Evolutionary conservation across 2,329 filamentous ascomycete genomes (phyloP).

Genomic region (Fusarium sp.): DNA sequence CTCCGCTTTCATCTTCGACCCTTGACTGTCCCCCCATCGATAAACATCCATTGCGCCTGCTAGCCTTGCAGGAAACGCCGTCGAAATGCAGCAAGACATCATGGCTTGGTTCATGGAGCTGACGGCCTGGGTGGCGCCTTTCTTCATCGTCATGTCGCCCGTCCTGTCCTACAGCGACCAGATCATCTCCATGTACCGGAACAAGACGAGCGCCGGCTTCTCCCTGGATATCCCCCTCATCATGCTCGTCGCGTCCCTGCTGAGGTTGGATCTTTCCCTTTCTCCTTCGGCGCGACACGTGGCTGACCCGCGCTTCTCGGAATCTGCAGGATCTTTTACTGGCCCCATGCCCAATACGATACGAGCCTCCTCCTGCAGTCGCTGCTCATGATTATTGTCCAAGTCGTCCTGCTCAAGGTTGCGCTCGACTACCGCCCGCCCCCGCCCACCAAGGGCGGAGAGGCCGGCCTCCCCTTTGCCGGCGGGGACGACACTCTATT

Average conservation of each 20-base stretch:
- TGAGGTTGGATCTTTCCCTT: constrained; percentile 61
- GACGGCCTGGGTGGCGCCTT: constrained; percentile 69
- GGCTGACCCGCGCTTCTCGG: constrained; percentile 36
- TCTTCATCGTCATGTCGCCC: constrained; percentile 73
- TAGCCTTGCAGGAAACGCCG: constrained; percentile 1
- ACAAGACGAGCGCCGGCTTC: constrained; percentile 74
- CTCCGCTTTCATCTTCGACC: constrained; percentile 4
- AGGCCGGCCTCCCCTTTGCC: constrained; percentile 72
- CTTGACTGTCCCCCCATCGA: background rate
- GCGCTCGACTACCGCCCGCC: constrained; percentile 75
- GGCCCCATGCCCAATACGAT: constrained; percentile 75
- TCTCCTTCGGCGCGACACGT: background rate
- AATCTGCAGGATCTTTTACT: constrained; percentile 72
- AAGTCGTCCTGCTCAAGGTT: constrained; percentile 73
- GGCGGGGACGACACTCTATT: constrained; percentile 56
- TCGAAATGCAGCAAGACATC: constrained; percentile 24
- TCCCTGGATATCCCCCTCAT: constrained; percentile 79
- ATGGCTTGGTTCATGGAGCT: constrained; percentile 42
- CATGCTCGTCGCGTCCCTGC: constrained; percentile 76
- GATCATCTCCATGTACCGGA: constrained; percentile 72
- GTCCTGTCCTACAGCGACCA: constrained; percentile 75
- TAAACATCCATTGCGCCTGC: background rate
- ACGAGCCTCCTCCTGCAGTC: constrained; percentile 72
- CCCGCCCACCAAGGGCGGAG: constrained; percentile 70
- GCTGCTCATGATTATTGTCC: constrained; percentile 73